A percentile compares a stretch with the other conserved stretches of the same genome.
phyloP scores from a whole-genome alignment of 2,329 filamentous ascomycete species.

The Emmonsiellopsis sp. region DNA sequence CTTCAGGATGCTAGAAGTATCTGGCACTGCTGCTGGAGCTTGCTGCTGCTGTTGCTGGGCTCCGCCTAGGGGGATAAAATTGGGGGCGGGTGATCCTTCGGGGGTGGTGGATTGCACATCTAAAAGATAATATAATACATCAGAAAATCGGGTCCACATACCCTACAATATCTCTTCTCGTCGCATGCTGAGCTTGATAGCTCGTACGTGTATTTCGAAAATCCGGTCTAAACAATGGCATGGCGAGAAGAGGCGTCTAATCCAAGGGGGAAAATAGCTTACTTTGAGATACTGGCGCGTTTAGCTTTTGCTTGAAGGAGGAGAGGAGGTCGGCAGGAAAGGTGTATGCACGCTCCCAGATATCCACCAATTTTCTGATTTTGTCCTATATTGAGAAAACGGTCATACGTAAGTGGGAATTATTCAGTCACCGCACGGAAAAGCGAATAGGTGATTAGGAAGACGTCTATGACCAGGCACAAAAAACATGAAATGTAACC shows the following conservation, averaged over 20 bases:
- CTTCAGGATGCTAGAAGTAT: conserved; percentile 61
- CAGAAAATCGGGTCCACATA: conserved; percentile 18
- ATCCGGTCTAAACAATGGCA: neutral
- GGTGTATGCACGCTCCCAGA: conserved; percentile 93
- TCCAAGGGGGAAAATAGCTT: conserved; percentile 38
- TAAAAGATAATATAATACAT: conserved; percentile 30
- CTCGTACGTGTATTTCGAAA: neutral
- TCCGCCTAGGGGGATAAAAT: conserved; percentile 31
- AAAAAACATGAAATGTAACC: neutral
- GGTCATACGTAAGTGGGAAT: conserved; percentile 42
- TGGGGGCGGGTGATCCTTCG: conserved; percentile 42
- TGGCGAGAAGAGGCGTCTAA: conserved; percentile 1
- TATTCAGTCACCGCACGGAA: conserved; percentile 22
- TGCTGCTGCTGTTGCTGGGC: conserved; percentile 21
- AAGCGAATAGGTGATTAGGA: conserved; percentile 3
- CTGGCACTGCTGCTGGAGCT: conserved; percentile 35
- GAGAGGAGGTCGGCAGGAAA: conserved; percentile 72
- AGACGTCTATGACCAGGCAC: conserved; percentile 2
- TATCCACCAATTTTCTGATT: conserved; percentile 89
- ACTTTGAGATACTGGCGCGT: conserved; percentile 53
- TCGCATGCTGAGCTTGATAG: neutral
- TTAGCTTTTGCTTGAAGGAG: conserved; percentile 76
- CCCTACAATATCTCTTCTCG: conserved; percentile 7
- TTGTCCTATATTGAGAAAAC: conserved; percentile 64
- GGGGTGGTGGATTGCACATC: conserved; percentile 62